phyloP scores from a whole-genome alignment of 2,329 filamentous ascomycete species.

The Penicillium sumatraense region DNA sequence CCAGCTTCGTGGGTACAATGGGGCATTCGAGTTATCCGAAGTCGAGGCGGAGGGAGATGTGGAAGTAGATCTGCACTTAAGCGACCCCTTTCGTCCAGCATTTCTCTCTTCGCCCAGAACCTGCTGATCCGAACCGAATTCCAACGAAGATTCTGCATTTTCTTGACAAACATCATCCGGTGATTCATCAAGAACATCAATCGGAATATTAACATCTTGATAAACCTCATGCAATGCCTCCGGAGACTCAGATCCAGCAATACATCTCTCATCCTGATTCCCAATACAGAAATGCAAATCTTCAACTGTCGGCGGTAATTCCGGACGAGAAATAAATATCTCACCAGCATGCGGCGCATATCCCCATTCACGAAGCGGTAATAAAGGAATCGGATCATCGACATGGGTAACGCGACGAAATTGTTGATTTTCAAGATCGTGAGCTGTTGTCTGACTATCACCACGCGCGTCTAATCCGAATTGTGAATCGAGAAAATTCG shows the following conservation, averaged over 20 bases:
- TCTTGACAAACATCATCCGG: constrained; percentile 4
- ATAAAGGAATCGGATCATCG: constrained; percentile 84
- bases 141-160: neutral
- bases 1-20: constrained; percentile 17
- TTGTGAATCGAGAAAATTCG: constrained; percentile 57
- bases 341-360: constrained; percentile 85
- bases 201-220: constrained; percentile 12
- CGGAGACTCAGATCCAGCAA: constrained; percentile 59
- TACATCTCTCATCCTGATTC: constrained; percentile 72
- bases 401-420: constrained; percentile 76
- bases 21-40: constrained; percentile 11
- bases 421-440: constrained; percentile 20
- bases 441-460: neutral
- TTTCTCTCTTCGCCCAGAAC: constrained; percentile 30
- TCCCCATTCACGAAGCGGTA: constrained; percentile 87
- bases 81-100: neutral
- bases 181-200: neutral
- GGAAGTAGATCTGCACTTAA: constrained; percentile 35
- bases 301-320: constrained; percentile 67
- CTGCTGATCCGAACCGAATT: constrained; percentile 12
- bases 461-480: constrained; percentile 52
- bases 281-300: constrained; percentile 77
- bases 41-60: too few species aligned
- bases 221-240: constrained; percentile 9
- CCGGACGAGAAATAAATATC: constrained; percentile 76